Base-by-base conservation (phyloP, 2,329 filamentous ascomycete genomes). In the Cladosporium sp. region DNA sequence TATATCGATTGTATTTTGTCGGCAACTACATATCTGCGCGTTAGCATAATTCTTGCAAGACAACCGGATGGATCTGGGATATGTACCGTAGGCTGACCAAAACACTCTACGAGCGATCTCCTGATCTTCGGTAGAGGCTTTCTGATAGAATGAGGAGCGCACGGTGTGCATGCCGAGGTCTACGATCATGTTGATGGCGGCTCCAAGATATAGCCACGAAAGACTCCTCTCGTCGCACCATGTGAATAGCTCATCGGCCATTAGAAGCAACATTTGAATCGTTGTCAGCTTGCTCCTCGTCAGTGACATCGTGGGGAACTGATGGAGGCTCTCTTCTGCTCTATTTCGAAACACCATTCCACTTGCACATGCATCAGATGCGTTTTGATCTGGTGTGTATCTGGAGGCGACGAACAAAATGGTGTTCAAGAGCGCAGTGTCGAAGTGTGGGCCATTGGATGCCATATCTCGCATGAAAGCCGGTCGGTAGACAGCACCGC, bases 121-220 rank as follows among this genome's bases (percentile, higher is more conserved):
- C 3, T 30, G 14, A 28, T 30, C 37, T 30, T 54, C 37, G 2
- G 22, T 20, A 40, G 51, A 52, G 7, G 14, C 8, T 20, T 19
- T 25, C 8, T 22, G 50, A 28, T 52, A 52, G 50, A 39, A 40
- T 5, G 19, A 5, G 2, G 50, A 52, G 15, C 28, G 12, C 3
- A n/a, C 25, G 8, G 34, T 42, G 14, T 52, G 50, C 4, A 52
- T 39, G 0, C 81, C 78, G 5, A 85, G 66, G 64, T 85, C 83
- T 52, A 80, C 76, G 25, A 84, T 71, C 70, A 85, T 79, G 9
- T 81, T 75, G 59, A 84, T 82, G 0, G 83, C 82, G 61, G 82
- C 76, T 1, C 82, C 83, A 54, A 80, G 77, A 60, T 85, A 85
- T 4, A 84, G 64, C 83, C 83, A 86, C 1, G 82, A 79, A 5